Percentiles rank a stretch among this genome's conserved stretches.
Conservation (phyloP, 2,329 filamentous ascomycete genomes). For the Biscogniauxia marginata region DNA sequence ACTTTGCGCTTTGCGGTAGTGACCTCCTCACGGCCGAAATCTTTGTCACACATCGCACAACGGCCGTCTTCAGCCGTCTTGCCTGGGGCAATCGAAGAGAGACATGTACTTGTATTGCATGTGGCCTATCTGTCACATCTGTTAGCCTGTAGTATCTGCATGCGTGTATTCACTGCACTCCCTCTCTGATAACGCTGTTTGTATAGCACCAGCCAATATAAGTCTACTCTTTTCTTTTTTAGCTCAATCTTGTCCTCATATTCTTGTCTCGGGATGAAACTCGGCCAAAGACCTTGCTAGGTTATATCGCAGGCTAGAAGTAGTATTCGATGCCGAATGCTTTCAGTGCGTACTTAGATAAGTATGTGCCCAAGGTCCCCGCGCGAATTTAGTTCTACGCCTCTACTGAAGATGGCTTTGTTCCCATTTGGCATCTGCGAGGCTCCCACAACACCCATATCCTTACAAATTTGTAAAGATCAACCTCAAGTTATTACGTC, state of each 20-base stretch:
- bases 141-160: background rate
- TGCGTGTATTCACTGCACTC: background rate
- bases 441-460: too few relatives aligned
- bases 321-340: too few relatives aligned
- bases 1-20: background rate
- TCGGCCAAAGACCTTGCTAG: too few relatives aligned
- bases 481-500: background rate
- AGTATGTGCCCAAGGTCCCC: too few relatives aligned
- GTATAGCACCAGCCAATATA: background rate
- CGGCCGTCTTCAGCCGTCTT: constrained; percentile 36
- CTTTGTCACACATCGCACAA: constrained; percentile 35
- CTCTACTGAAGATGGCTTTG: too few relatives aligned
- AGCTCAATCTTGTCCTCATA: background rate
- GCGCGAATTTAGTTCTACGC: too few relatives aligned
- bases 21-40: constrained; percentile 9
- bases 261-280: background rate
- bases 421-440: too few relatives aligned
- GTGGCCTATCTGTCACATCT: background rate
- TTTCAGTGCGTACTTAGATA: too few relatives aligned
- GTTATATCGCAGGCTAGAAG: too few relatives aligned
- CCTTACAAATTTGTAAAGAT: too few relatives aligned
- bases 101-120: background rate
- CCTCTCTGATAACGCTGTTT: background rate
- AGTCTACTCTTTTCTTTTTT: background rate
- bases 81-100: constrained; percentile 10